phyloP scores from a whole-genome alignment of 2,329 filamentous ascomycete genomes.

The Talaromyces sp. region DNA sequence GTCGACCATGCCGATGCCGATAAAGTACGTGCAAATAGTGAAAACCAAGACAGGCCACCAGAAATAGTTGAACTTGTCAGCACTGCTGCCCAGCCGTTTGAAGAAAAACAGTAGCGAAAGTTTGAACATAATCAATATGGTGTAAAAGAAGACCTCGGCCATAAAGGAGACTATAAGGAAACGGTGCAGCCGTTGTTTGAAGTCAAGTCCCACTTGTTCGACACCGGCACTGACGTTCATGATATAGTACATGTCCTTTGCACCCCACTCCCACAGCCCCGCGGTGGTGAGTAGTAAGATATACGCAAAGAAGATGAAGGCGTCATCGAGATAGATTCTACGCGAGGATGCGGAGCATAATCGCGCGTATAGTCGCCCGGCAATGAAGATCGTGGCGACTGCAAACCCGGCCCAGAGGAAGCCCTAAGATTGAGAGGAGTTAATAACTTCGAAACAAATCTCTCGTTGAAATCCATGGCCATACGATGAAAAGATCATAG shows the following conservation, averaged over 20 bases:
- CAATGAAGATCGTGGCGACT: not conserved
- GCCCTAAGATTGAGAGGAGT: not conserved
- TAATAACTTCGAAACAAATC: not conserved
- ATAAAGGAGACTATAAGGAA: not conserved
- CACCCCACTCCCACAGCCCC: not conserved
- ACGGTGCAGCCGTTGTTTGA: not conserved
- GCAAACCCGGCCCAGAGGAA: not conserved
- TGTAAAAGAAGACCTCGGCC: not conserved
- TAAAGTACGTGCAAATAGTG: not conserved
- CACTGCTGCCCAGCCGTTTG: not conserved
- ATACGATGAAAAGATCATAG: not conserved
- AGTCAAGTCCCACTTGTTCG: not conserved
- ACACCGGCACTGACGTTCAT: not conserved
- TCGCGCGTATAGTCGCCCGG: not conserved
- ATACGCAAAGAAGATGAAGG: not conserved
- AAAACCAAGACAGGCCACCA: not conserved
- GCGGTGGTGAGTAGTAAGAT: not conserved
- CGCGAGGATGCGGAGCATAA: not conserved
- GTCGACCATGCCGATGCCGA: not conserved
- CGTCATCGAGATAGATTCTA: not conserved
- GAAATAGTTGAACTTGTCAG: not conserved
- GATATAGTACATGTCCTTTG: not conserved
- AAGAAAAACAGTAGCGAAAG: not conserved
- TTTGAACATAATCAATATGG: not conserved
- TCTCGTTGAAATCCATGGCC: not conserved